Base-by-base conservation (phyloP, 2,329 filamentous ascomycete species). In the Didymella pinodella region DNA sequence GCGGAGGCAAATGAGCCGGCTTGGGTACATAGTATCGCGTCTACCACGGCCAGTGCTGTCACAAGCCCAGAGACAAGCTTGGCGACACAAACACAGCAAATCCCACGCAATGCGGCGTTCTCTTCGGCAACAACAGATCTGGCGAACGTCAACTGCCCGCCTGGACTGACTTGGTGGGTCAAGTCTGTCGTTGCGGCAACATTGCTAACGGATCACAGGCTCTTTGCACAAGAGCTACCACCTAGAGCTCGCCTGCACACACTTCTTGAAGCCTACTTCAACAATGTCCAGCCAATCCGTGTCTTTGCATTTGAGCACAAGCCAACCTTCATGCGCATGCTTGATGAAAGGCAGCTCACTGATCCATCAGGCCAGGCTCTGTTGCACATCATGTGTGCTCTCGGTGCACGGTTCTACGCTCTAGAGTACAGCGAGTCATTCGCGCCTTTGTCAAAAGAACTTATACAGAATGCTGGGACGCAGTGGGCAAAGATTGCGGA, bases 401-500 rank as follows among this genome's bases (percentile, higher is more conserved):
- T 73, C 11, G 67, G 69, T 48, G 67, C 66, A 45, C 63, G 67
- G 34, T 73, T 74, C 49, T 73, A 72, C 40, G 72, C 69, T 7
- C 63, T 73, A 4, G 72, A 73, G 16, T 73, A 72, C 50, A 71
- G 66, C 50, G 67, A 73, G 47, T 67, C 67, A 10, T 69, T 68
- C 32, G 61, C 66, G 16, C 65, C 63, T 12, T 52, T 74, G 2
- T 62, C 70, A 3, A 67, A 71, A 55, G 66, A 74, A n/a, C 48
- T 72, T 22, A 69, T 73, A 12, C 72, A 73, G 31, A 65, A 65
- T 18, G 72, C 71, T 22, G 72, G 72, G 28, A 70, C 63, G n/a
- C 72, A 74, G 22, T 74, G 72, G 72, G 72, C 72, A 2, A 74
- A 74, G 52, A 62, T 58, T 7, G 72, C 70, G 0, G 71, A 74